These are phyloP conservation scores for Nemania diffusa DNA, from an alignment of 2,329 filamentous ascomycete species.

Conservation along the genomic window DNA sequence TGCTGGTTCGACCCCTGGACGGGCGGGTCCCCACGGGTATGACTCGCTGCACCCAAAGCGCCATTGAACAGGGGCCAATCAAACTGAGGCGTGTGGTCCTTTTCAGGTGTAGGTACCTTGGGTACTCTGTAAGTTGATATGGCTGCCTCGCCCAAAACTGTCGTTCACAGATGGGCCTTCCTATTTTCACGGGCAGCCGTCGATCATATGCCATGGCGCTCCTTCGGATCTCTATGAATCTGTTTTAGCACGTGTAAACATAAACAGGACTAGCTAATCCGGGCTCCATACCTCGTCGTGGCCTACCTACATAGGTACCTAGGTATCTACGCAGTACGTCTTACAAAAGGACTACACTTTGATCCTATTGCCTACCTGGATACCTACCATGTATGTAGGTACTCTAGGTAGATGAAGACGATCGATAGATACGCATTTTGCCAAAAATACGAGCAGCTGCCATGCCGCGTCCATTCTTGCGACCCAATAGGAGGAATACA, in stretches of 20 bases:
- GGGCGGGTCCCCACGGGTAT: conserved; percentile 34
- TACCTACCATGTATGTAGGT: background rate
- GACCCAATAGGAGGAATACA: conserved; percentile 20
- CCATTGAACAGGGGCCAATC: conserved; percentile 40
- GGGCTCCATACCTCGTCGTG: too few relatives aligned
- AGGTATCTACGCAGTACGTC: background rate
- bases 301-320: background rate
- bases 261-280: background rate
- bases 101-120: conserved; percentile 16
- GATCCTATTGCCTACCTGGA: conserved; percentile 10
- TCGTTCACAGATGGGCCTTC: background rate
- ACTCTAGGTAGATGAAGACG: background rate
- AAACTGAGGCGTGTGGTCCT: conserved; percentile 33
- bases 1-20: conserved; percentile 39
- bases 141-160: conserved; percentile 27
- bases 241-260: conserved; percentile 4
- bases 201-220: conserved; percentile 25
- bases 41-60: conserved; percentile 39
- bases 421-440: conserved; percentile 16
- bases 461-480: conserved; percentile 20
- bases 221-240: conserved; percentile 22
- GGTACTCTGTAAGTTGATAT: background rate
- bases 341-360: background rate
- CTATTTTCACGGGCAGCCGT: conserved; percentile 14
- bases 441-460: conserved; percentile 23